Evolutionary conservation across 2,329 filamentous ascomycete genomes (phyloP), one percentile per base, ranked within the genome.

Genomic region (Ceratocystiopsis sp.): DNA sequence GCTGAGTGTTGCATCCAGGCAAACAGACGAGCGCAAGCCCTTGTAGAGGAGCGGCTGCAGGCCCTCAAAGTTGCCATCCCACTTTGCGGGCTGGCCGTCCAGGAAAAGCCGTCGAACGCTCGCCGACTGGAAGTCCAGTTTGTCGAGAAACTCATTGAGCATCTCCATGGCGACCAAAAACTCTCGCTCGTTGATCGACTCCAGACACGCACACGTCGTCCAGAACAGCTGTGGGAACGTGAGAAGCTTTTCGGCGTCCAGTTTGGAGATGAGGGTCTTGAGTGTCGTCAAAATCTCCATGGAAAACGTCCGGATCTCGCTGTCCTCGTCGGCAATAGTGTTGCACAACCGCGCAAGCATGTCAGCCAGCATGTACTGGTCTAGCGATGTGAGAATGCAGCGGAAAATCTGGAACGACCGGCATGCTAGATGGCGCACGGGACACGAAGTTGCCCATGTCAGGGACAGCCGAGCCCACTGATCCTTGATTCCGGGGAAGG

Each of bases 361-460:
- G 54, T 98, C 91, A 2, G 85, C 86, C 15, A 98, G 71, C 89
- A 96, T 98, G 45, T 78, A 71, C 51, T 93, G 86, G 55, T 98
- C 89, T 18, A 96, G 65, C 1, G 83, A 85, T 15, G 84, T 93
- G 25, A 93, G 73, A 43, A 96, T 87, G 56, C 89, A 96, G 32
- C 91, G 75, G 63, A 95, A 98, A 12, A 98, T 81, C 57, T 98
- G 93, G 61, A 98, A 96, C 0, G 93, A 98, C 25, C 91, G 80
- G 57, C 93, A 98, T 2, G 91, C 91, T 42, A 98, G 68, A 62
- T 98, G 91, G 40, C 89, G 72, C 6, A 98, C 93, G 0, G 91
- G 85, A 57, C 93, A 98, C 4, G 87, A 94, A 0, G 91, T 96
- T 11, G 91, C 93, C 91, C 91, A 98, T 12, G 81, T 86, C 48